These are phyloP conservation scores for Petunia hybrid DNA, from an alignment of 305 asterid genomes.

Conservation along the genomic window DNA sequence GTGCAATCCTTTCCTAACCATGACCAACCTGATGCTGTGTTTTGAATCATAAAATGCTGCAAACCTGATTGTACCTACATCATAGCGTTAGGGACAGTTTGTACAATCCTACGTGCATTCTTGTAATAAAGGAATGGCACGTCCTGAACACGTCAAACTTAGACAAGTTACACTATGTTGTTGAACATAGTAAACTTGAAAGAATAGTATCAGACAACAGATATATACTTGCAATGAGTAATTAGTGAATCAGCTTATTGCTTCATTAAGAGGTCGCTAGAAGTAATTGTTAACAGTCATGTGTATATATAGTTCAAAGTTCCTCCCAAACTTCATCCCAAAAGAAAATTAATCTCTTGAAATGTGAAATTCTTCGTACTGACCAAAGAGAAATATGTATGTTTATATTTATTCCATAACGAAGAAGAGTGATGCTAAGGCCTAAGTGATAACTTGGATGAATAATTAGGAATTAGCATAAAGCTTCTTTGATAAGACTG, in stretches of 20 bases:
- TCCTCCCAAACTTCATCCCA: no score
- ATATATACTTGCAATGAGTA: background rate
- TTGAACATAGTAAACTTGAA: background rate
- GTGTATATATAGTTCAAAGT: no score
- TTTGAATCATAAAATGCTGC: background rate
- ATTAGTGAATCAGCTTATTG: background rate
- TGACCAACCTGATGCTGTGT: background rate
- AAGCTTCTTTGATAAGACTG: no score
- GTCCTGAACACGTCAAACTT: constrained; percentile 1
- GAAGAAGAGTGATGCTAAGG: no score
- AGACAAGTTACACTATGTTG: constrained; percentile 1
- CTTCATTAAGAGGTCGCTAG: background rate
- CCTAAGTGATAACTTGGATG: no score
- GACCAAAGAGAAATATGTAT: no score
- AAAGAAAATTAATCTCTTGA: no score
- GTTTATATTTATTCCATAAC: no score
- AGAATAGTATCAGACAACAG: background rate
- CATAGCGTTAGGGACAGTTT: background rate
- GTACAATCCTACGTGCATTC: background rate
- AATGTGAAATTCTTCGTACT: no score
- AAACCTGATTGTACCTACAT: background rate
- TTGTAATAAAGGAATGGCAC: background rate
- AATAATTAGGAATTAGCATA: no score
- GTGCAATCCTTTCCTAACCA: background rate
- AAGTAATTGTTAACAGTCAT: background rate